Evolutionary conservation across 208 protist genomes (phyloP).

Genomic region (Leishmania braziliensis): DNA sequence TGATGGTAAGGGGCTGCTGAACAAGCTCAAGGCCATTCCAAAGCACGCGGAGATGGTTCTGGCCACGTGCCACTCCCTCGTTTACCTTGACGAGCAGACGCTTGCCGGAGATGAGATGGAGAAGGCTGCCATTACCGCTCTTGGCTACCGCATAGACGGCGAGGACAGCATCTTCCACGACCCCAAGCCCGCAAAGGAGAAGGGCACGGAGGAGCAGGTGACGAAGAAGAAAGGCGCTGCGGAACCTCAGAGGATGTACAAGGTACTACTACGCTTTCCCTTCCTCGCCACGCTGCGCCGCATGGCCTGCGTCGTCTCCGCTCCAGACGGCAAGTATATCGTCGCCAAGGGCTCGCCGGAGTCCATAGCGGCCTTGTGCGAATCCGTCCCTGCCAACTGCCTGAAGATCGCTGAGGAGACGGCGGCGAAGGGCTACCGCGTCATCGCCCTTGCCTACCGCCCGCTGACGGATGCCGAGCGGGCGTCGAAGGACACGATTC

Average conservation of each 20-base stretch:
- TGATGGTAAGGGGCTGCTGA: slow-evolving; percentile 90
- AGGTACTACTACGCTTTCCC: slow-evolving; percentile 91
- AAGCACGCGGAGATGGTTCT: slow-evolving; percentile 78
- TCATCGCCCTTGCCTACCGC: slow-evolving; percentile 97
- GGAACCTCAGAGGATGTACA: slow-evolving; percentile 44
- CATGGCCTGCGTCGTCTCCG: slow-evolving; percentile 93
- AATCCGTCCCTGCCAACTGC: slow-evolving; percentile 80
- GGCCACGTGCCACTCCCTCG: slow-evolving; percentile 90
- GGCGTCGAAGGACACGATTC: slow-evolving; percentile 45
- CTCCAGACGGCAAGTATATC: slow-evolving; percentile 66
- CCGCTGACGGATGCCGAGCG: slow-evolving; percentile 55
- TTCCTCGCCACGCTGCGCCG: slow-evolving; percentile 96
- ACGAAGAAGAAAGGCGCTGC: slow-evolving; percentile 6
- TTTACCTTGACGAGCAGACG: slow-evolving; percentile 85
- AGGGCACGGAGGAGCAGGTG: slow-evolving; percentile 15
- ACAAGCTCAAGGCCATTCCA: slow-evolving; percentile 78
- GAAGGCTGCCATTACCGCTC: slow-evolving; percentile 87
- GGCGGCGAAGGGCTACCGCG: slow-evolving; percentile 93
- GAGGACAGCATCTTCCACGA: slow-evolving; percentile 80
- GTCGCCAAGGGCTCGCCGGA: slow-evolving; percentile 97
- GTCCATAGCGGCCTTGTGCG: slow-evolving; percentile 88
- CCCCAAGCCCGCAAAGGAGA: slow-evolving; percentile 35
- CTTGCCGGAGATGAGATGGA: slow-evolving; percentile 97
- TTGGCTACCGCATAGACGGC: slow-evolving; percentile 86
- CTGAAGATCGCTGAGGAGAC: slow-evolving; percentile 79